Evolutionary conservation across 805 yeast genomes (phyloP).

Genomic region (Candida easanensis): DNA sequence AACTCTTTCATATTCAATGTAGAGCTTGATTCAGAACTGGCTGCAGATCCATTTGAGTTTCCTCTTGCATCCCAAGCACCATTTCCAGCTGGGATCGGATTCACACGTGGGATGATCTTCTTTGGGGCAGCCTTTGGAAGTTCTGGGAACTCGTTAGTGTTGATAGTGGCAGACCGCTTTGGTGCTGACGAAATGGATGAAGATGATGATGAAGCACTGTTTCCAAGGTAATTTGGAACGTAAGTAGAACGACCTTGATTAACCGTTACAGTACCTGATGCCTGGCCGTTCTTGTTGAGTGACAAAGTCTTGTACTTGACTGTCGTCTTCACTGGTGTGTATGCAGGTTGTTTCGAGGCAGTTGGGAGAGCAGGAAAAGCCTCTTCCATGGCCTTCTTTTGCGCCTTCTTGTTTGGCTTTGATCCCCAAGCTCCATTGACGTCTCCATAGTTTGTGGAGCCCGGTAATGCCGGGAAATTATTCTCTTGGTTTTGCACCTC

Average conservation of each 20-base stretch:
- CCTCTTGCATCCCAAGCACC: conserved; percentile 31
- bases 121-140: conserved; percentile 40
- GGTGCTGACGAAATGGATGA: conserved; percentile 21
- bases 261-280: conserved; percentile 10
- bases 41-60: conserved; percentile 13
- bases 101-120: conserved; percentile 54
- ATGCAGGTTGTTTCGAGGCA: conserved; percentile 8
- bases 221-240: conserved; percentile 30
- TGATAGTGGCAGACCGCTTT: conserved; percentile 14
- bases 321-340: conserved; percentile 23
- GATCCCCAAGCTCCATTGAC: conserved; percentile 18
- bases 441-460: conserved; percentile 19
- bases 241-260: conserved; percentile 17
- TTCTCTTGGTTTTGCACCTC: conserved; percentile 30
- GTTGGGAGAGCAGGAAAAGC: conserved; percentile 33
- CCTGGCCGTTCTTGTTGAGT: neutral
- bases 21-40: conserved; percentile 7
- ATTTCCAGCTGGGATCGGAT: conserved; percentile 42
- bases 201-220: conserved; percentile 18
- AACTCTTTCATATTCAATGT: conserved; percentile 21
- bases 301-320: conserved; percentile 20
- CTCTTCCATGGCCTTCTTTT: conserved; percentile 12
- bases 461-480: conserved; percentile 49
- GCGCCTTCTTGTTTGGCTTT: conserved; percentile 19
- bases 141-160: conserved; percentile 46